These are phyloP conservation scores for Pythium angustatum DNA, from an alignment of 352 stramenopile species.

Conservation along the genomic window DNA sequence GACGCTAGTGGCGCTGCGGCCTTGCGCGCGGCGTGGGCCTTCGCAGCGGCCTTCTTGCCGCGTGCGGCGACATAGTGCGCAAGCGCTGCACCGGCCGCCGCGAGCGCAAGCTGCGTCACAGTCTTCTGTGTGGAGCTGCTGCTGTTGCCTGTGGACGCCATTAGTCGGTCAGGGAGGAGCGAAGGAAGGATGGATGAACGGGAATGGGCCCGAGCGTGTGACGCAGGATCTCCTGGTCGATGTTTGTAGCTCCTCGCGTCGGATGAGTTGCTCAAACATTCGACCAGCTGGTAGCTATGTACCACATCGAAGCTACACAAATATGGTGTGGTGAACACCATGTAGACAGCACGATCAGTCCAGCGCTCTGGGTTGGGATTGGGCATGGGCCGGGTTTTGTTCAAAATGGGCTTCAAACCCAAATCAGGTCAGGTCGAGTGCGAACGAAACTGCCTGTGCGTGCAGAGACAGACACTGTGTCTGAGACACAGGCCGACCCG, in stretches of 20 bases:
- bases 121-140: constrained; percentile 31
- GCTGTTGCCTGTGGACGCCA: constrained; percentile 2
- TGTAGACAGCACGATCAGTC: neutral
- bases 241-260: constrained; percentile 3
- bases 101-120: constrained; percentile 59
- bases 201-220: too few species aligned
- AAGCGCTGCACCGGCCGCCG: constrained; percentile 50
- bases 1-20: neutral
- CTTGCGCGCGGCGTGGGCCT: neutral
- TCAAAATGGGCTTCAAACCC: neutral
- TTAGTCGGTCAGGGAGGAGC: neutral
- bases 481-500: neutral
- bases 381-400: neutral
- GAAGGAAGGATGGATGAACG: neutral
- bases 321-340: constrained; percentile 12
- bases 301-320: constrained; percentile 3
- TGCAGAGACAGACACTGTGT: neutral
- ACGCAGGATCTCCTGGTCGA: neutral
- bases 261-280: constrained; percentile 22
- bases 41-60: constrained; percentile 31
- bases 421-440: neutral
- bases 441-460: neutral
- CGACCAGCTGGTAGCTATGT: neutral
- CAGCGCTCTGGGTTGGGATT: neutral
- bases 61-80: constrained; percentile 67